A percentile compares a stretch with the other conserved stretches of the same genome.
Evolutionary conservation across 352 stramenopile species (phyloP).

Genomic region (Phytophthora kernoviae): DNA sequence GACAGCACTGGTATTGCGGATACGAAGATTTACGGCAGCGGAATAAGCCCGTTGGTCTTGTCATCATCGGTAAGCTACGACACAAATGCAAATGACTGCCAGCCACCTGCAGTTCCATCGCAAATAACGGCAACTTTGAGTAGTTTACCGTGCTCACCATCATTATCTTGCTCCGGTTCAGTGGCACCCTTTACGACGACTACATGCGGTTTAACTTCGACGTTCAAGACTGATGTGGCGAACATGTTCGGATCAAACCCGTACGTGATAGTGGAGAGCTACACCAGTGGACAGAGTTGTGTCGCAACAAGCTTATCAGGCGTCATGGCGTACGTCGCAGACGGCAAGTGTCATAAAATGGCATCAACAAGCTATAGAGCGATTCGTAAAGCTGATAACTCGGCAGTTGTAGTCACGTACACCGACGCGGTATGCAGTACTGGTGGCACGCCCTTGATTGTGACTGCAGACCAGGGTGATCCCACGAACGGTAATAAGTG

Average conservation of each 20-base stretch:
- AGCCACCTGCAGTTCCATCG: neutral
- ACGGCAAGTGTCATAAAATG: conserved; percentile 7
- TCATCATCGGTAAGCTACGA: neutral
- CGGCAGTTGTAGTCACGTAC: neutral
- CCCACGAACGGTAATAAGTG: neutral
- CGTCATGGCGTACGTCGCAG: conserved; percentile 5
- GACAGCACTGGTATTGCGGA: too few relatives aligned
- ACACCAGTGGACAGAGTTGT: conserved; percentile 3
- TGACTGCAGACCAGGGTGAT: conserved; percentile 1
- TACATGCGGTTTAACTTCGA: neutral
- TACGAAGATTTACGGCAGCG: too few relatives aligned
- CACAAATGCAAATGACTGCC: neutral
- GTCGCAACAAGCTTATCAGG: neutral
- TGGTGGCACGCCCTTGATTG: neutral
- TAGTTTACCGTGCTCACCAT: too few relatives aligned
- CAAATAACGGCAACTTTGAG: neutral
- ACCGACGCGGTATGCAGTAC: neutral
- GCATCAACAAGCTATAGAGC: neutral
- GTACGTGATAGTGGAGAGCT: conserved; percentile 8
- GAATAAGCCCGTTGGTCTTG: neutral
- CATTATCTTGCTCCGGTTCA: neutral
- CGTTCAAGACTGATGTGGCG: neutral
- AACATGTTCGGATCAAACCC: neutral
- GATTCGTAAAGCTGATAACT: neutral
- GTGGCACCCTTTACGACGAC: neutral